These are phyloP conservation scores for Camellia granthamiana DNA, from an alignment of 148 eudicot genomes.

Conservation along the genomic window DNA sequence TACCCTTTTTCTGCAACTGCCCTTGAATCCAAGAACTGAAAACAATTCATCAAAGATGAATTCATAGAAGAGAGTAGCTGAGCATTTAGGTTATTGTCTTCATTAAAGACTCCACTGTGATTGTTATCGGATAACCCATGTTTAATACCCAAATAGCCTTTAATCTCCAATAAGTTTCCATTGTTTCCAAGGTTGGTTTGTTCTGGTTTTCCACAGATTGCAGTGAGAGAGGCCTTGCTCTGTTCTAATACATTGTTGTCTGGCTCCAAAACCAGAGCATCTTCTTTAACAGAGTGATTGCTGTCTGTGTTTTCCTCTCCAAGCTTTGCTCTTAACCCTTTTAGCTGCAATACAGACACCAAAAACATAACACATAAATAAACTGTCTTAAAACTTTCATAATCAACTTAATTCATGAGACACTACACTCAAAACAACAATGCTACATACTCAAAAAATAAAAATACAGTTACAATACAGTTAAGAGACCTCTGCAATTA, in stretches of 20 bases:
- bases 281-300: constrained; percentile 12
- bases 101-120: constrained; percentile 19
- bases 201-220: neutral
- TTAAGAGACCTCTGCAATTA: constrained; percentile 18
- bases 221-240: neutral
- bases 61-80: neutral
- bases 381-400: neutral
- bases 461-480: no score
- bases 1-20: constrained; percentile 8
- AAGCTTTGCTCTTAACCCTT: constrained; percentile 25
- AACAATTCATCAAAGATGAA: constrained; percentile 13
- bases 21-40: constrained; percentile 15
- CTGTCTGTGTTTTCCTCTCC: constrained; percentile 17
- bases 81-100: constrained; percentile 1
- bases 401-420: no score
- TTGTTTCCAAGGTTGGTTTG: neutral
- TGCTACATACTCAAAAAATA: no score
- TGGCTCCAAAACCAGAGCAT: neutral
- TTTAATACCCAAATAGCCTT: constrained; percentile 8
- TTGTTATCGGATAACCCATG: constrained; percentile 22
- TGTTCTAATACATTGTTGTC: neutral
- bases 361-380: neutral
- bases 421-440: no score
- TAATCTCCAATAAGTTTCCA: constrained; percentile 4
- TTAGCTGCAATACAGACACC: constrained; percentile 14